Evolutionary conservation across 2,329 filamentous ascomycete genomes (phyloP).

Genomic region (Chaetomium globosum): DNA sequence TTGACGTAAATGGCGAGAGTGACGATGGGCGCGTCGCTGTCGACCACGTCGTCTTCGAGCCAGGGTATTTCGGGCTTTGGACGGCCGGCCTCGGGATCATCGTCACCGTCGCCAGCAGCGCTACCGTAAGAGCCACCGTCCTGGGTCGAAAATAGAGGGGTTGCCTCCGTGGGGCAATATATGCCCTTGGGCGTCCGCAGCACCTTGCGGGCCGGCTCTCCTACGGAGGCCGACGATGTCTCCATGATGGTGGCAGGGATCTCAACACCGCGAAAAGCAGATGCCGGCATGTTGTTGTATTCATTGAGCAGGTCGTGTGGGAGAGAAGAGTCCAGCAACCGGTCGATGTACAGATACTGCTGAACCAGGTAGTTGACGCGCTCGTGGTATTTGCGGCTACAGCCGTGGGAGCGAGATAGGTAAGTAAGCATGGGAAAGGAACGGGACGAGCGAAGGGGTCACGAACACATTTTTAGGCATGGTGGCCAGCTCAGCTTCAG

Average conservation of each 20-base stretch:
- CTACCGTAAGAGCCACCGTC: constrained; percentile 49
- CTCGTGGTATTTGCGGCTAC: constrained; percentile 80
- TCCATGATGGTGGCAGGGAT: constrained; percentile 78
- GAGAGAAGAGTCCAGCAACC: constrained; percentile 85
- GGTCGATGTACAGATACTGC: constrained; percentile 92
- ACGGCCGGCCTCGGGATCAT: constrained; percentile 46
- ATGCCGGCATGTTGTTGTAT: constrained; percentile 68
- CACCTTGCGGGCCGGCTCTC: constrained; percentile 54
- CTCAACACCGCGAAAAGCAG: constrained; percentile 57
- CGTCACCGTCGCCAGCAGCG: constrained; percentile 49
- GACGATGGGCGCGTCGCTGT: constrained; percentile 74
- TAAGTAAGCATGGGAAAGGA: not conserved
- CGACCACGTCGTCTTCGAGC: constrained; percentile 70
- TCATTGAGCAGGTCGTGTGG: constrained; percentile 90
- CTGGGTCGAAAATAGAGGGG: constrained; percentile 60
- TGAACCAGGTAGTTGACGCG: constrained; percentile 85
- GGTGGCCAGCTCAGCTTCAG: constrained; percentile 69
- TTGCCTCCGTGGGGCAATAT: constrained; percentile 73
- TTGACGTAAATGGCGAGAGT: constrained; percentile 88
- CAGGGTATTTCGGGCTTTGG: constrained; percentile 65
- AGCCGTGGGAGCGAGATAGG: not conserved
- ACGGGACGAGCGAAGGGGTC: not conserved
- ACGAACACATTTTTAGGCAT: constrained; percentile 70
- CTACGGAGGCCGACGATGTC: constrained; percentile 44
- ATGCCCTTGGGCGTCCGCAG: constrained; percentile 84